These are phyloP conservation scores for Tricholoma hemisulphureum DNA, from an alignment of 768 basidiomycete species.

Conservation along the genomic window DNA sequence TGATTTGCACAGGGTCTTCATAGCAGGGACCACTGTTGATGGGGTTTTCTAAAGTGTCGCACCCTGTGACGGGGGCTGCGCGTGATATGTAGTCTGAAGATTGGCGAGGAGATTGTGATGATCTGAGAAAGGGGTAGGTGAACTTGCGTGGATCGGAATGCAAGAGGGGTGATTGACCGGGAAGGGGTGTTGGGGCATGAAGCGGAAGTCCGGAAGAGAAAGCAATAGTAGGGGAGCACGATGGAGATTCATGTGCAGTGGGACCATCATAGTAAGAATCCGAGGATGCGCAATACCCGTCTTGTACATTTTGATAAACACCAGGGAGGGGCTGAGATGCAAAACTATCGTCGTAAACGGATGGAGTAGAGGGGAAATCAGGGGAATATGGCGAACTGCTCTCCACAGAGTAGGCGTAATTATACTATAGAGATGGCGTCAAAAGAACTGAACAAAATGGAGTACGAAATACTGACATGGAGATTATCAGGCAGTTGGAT, in stretches of 20 bases:
- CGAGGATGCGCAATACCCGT: not conserved
- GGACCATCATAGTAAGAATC: not conserved
- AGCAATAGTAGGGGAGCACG: conserved; percentile 7
- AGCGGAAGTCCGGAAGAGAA: conserved; percentile 22
- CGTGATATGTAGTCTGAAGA: conserved; percentile 2
- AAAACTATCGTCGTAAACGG: not conserved
- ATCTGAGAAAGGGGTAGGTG: conserved; percentile 3
- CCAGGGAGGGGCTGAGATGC: not conserved
- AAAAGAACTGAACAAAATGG: conserved; percentile 40
- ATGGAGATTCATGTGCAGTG: conserved; percentile 13
- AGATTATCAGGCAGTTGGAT: conserved; percentile 1
- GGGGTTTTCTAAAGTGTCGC: not conserved
- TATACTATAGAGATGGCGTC: not conserved
- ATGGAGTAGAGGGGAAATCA: conserved; percentile 3
- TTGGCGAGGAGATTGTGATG: conserved; percentile 3
- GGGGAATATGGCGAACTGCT: conserved; percentile 7
- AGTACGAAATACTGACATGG: conserved; percentile 27
- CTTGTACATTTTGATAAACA: not conserved
- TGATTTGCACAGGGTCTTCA: conserved; percentile 27
- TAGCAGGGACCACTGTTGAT: not conserved
- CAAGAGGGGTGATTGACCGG: conserved; percentile 17
- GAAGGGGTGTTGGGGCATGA: conserved; percentile 28
- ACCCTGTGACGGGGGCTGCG: conserved; percentile 6
- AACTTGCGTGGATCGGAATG: conserved; percentile 8
- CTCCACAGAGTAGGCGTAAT: conserved; percentile 2